Conservation (phyloP, 331 rosid genomes). For the Malus hybrid region DNA sequence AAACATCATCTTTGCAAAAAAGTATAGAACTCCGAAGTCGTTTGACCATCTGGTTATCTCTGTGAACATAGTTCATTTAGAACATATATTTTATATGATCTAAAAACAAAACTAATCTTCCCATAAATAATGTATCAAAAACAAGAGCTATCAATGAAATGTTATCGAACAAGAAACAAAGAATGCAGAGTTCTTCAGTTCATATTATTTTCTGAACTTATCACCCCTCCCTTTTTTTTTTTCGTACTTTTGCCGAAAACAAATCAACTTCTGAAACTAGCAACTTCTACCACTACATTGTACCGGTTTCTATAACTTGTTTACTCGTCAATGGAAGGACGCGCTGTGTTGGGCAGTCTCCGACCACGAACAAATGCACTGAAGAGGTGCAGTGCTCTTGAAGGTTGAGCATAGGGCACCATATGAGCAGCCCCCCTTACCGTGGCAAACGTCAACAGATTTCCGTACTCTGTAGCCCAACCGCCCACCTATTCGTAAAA, state of each 20-base stretch:
- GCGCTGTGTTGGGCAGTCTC: conserved; percentile 65
- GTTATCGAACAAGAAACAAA: too few relatives aligned
- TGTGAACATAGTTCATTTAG: too few relatives aligned
- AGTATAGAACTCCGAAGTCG: too few relatives aligned
- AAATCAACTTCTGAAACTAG: neutral
- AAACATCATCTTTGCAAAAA: too few relatives aligned
- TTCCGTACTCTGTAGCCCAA: conserved; percentile 86
- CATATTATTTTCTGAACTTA: neutral
- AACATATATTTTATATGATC: too few relatives aligned
- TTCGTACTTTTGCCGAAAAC: neutral
- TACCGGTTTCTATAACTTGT: neutral
- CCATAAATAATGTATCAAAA: too few relatives aligned
- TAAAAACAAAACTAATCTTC: too few relatives aligned
- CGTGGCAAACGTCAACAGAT: conserved; percentile 66
- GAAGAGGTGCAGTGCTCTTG: conserved; percentile 71
- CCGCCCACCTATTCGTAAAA: conserved; percentile 52
- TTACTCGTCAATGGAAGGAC: conserved; percentile 37
- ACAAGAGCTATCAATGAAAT: too few relatives aligned
- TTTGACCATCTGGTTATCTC: too few relatives aligned
- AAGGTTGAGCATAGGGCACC: conserved; percentile 94
- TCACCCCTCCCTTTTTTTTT: neutral
- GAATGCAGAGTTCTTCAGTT: too few relatives aligned
- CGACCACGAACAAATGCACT: conserved; percentile 49
- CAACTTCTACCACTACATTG: neutral
- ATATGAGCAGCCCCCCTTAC: conserved; percentile 90